These are phyloP conservation scores for Botryosphaeria dothidea DNA, from an alignment of 2,329 filamentous ascomycete genomes.

Conservation along the genomic window DNA sequence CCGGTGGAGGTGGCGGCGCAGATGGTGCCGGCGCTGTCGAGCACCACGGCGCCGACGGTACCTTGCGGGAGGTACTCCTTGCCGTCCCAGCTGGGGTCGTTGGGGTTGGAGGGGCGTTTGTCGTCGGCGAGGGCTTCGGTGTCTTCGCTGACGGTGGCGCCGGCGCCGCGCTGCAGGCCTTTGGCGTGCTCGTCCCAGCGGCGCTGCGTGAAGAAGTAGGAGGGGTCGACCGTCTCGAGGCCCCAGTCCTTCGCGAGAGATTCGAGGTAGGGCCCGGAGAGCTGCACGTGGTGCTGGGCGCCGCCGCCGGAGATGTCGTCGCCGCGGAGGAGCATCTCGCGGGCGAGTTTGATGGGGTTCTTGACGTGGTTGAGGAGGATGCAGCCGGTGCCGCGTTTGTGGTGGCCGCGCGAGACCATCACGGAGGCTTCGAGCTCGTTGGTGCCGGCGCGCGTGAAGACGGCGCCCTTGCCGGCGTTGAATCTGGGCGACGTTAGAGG, in stretches of 20 bases:
- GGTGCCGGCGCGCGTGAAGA: conserved; percentile 79
- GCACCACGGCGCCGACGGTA: conserved; percentile 78
- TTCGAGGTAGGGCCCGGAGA: conserved; percentile 70
- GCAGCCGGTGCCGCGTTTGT: conserved; percentile 77
- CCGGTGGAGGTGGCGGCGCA: conserved; percentile 69
- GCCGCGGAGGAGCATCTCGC: conserved; percentile 68
- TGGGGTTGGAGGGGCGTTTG: not conserved
- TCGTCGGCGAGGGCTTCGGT: not conserved
- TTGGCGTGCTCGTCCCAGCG: conserved; percentile 76
- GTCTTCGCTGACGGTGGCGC: not conserved
- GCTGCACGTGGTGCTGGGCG: conserved; percentile 69
- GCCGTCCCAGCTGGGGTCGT: conserved; percentile 55
- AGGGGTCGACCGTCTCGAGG: conserved; percentile 66
- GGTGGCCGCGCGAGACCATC: conserved; percentile 74
- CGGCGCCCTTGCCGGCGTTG: conserved; percentile 81
- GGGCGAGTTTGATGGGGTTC: conserved; percentile 76
- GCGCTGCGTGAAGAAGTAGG: conserved; percentile 77
- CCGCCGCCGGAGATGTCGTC: conserved; percentile 61
- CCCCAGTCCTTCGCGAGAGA: conserved; percentile 67
- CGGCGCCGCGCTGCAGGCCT: conserved; percentile 53
- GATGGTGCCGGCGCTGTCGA: conserved; percentile 74
- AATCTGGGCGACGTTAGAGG: conserved; percentile 59
- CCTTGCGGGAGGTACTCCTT: conserved; percentile 76
- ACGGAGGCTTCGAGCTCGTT: conserved; percentile 86
- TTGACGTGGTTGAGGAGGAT: conserved; percentile 73